These are phyloP conservation scores for Termitomyces sp. DNA, from an alignment of 768 basidiomycete genomes.

Conservation along the genomic window DNA sequence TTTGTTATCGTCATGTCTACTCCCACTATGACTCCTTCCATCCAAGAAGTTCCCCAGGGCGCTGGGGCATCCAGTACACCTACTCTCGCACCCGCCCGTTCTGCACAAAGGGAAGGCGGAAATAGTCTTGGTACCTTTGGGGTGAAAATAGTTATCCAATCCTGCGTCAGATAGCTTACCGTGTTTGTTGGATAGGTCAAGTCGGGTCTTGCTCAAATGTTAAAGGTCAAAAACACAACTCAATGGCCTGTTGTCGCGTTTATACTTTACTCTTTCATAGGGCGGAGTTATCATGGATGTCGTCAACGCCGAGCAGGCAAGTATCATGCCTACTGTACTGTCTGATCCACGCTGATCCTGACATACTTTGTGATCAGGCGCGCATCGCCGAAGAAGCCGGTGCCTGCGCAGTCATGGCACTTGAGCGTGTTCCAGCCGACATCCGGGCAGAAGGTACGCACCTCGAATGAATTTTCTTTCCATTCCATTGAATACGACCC, in stretches of 20 bases:
- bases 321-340: slow-evolving; percentile 8
- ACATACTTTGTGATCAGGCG: slow-evolving; percentile 50
- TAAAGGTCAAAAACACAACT: slow-evolving; percentile 57
- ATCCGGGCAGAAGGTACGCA: slow-evolving; percentile 70
- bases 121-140: slow-evolving; percentile 72
- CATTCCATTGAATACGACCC: slow-evolving; percentile 3
- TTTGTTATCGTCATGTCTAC: slow-evolving; percentile 22
- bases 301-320: slow-evolving; percentile 62
- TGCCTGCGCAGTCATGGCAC: slow-evolving; percentile 96
- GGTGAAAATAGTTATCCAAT: slow-evolving; percentile 27
- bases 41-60: slow-evolving; percentile 35
- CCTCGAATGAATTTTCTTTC: background rate
- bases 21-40: slow-evolving; percentile 22
- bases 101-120: slow-evolving; percentile 46
- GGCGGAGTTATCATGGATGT: slow-evolving; percentile 97
- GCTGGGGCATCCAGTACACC: slow-evolving; percentile 38
- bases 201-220: slow-evolving; percentile 94
- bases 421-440: slow-evolving; percentile 93
- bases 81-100: slow-evolving; percentile 50
- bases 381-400: slow-evolving; percentile 97
- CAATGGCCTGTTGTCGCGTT: slow-evolving; percentile 3
- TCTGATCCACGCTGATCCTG: slow-evolving; percentile 5
- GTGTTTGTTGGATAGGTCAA: slow-evolving; percentile 58
- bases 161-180: background rate
- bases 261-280: slow-evolving; percentile 28